phyloP scores from a whole-genome alignment of 1,139 yeast genomes.

The Geotrichum reessii region DNA sequence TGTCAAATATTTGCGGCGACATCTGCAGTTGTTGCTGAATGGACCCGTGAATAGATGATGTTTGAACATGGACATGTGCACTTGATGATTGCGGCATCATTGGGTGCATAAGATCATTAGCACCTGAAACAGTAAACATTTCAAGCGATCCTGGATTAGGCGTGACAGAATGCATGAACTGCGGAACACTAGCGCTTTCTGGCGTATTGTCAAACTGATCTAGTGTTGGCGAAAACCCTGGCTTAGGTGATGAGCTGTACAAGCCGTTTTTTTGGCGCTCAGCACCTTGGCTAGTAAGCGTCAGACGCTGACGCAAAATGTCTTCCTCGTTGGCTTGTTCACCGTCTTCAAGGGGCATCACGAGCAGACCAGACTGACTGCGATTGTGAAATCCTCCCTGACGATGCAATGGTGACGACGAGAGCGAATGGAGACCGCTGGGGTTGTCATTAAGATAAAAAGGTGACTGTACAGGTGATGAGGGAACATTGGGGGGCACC shows the following conservation, averaged over 20 bases:
- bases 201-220: slow-evolving; percentile 25
- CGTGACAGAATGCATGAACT: slow-evolving; percentile 23
- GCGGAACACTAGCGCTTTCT: slow-evolving; percentile 24
- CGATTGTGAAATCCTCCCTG: slow-evolving; percentile 1
- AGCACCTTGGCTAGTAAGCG: slow-evolving; percentile 8
- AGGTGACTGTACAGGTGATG: slow-evolving; percentile 16
- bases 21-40: slow-evolving; percentile 3
- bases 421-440: slow-evolving; percentile 15
- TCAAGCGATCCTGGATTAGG: slow-evolving; percentile 20
- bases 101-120: slow-evolving; percentile 13
- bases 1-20: slow-evolving; percentile 3
- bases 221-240: slow-evolving; percentile 25
- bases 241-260: slow-evolving; percentile 26
- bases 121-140: slow-evolving; percentile 12
- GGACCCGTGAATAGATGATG: neutral
- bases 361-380: slow-evolving; percentile 4
- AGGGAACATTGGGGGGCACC: slow-evolving; percentile 5
- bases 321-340: slow-evolving; percentile 11
- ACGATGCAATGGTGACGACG: slow-evolving; percentile 13
- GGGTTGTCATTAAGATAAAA: slow-evolving; percentile 8
- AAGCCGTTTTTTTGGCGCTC: slow-evolving; percentile 18
- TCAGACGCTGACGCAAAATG: slow-evolving; percentile 14
- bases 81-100: slow-evolving; percentile 15
- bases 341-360: slow-evolving; percentile 15
- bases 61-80: neutral